Evolutionary conservation across 2,329 filamentous ascomycete genomes (phyloP), one percentile per base, ranked within the genome.

Genomic region (Epicoccum sorghinum): DNA sequence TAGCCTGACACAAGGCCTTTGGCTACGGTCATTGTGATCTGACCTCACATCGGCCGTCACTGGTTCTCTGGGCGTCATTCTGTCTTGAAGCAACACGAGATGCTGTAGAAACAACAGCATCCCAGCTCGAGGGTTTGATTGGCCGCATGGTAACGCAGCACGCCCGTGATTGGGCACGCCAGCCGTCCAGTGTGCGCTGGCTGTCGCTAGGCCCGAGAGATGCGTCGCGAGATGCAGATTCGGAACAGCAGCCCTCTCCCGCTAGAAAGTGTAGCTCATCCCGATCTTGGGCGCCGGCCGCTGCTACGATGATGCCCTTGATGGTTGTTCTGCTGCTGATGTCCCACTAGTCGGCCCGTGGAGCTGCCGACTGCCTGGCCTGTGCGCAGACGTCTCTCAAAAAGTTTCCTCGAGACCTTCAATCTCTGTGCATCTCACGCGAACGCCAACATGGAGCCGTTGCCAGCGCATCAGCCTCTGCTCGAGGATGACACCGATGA

Each of bases 401-500:
- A 70, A 68, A 67, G 58, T 65, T 65, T 60, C 51, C 55, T 49
- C 46, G 52, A 65, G 66, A 65, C 67, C 62, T 68, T 55, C 57
- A 47, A 54, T 35, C 57, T 43, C 57, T 46, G 60, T 60, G 61
- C 63, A 62, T 64, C 61, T 54, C 52, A 56, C 57, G 62, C 47
- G 57, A 65, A 63, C 65, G 61, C 58, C 67, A 70, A 67, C 61
- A 74, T 74, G 70, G 71, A 69, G 56, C 43, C 57, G 55, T 39
- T 71, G 69, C 68, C 69, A 71, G 62, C 70, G 64, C 70, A 74
- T 65, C 69, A 70, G 55, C 61, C 60, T 60, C 61, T 65, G 51
- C 52, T 62, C 42, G 68, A 66, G 44, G 64, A 70, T 60, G 69
- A 72, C 53, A 68, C 66, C 55, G 73, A 75, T 61, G 77, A 80